Evolutionary conservation across 345 rosid genomes (phyloP), one percentile per base, ranked within the genome.

Genomic region (Camelina sativa): DNA sequence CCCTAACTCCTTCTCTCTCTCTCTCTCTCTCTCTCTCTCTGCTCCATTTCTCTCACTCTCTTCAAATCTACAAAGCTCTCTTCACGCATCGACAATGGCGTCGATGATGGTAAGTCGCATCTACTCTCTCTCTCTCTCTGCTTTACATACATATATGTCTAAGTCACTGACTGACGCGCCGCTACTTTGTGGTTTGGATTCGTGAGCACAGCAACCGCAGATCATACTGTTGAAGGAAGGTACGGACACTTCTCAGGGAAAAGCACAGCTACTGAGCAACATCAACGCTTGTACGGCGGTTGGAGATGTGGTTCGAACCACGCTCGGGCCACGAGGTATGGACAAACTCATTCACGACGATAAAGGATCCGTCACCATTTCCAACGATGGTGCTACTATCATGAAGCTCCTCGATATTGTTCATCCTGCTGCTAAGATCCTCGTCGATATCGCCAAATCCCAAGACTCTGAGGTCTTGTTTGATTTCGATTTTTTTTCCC

Each of bases 401-500:
- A 92, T 93, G 98, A 96, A 96, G 88, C 88, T 96, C 5, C 99
- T 96, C 17, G 96, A 96, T 52, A 86, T 96, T 51, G 84, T 92
- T 11, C 99, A 96, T 62, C 99, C 99, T 3, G 96, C 99, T 2
- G 96, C 98, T 41, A 96, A 96, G 92, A 96, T 96, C 86, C 97
- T 96, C 76, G 97, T 91, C 2, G 99, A 96, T 79, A 96, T 96
- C 73, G 99, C 99, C 79, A 92, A 91, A 82, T 96, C 99, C 5
- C 99, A 92, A 83, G 99, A 96, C 69, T 91, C 99, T 2, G 97
- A 96, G 95, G 99, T 92, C 43, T 37, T 60, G 0, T 23, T 32
- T 72, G 8, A 20, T 67, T 47, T 37, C 47, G 15, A 20, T 52
- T 60, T 61, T 55, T 68, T 53, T 55, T 1, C 62, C 76, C 51